A percentile compares a stretch with the other conserved stretches of the same genome.
phyloP scores from a whole-genome alignment of 345 rosid species.

The Microcos paniculata region DNA sequence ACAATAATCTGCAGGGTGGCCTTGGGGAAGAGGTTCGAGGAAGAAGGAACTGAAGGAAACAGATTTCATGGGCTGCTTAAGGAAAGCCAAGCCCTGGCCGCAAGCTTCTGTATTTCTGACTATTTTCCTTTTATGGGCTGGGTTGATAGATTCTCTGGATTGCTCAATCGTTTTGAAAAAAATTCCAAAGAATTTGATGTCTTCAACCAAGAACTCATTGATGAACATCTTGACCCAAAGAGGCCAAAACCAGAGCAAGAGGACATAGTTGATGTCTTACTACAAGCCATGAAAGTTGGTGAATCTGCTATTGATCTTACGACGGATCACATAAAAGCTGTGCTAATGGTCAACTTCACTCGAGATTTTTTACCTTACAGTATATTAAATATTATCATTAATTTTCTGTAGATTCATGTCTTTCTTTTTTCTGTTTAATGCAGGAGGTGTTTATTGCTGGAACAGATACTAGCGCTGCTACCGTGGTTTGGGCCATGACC shows the following conservation, averaged over 20 bases:
- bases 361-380: neutral
- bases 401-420: neutral
- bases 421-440: neutral
- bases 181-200: constrained; percentile 33
- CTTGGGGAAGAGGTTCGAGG: constrained; percentile 43
- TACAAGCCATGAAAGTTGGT: constrained; percentile 28
- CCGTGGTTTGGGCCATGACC: constrained; percentile 50
- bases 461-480: constrained; percentile 37
- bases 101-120: constrained; percentile 41
- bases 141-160: constrained; percentile 43
- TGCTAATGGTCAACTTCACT: constrained; percentile 42
- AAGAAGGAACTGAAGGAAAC: constrained; percentile 22
- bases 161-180: constrained; percentile 30
- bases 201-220: constrained; percentile 42
- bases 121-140: constrained; percentile 42
- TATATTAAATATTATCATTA: neutral
- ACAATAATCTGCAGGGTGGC: constrained; percentile 38
- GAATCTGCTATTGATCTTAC: constrained; percentile 26
- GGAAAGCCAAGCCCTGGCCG: constrained; percentile 32
- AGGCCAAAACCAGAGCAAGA: constrained; percentile 24
- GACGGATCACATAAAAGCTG: constrained; percentile 48
- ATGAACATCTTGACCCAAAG: constrained; percentile 33
- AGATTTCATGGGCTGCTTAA: constrained; percentile 27
- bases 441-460: constrained; percentile 45
- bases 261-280: constrained; percentile 45